Conservation (phyloP, 306 rosid genomes). For the Betula pendula region DNA sequence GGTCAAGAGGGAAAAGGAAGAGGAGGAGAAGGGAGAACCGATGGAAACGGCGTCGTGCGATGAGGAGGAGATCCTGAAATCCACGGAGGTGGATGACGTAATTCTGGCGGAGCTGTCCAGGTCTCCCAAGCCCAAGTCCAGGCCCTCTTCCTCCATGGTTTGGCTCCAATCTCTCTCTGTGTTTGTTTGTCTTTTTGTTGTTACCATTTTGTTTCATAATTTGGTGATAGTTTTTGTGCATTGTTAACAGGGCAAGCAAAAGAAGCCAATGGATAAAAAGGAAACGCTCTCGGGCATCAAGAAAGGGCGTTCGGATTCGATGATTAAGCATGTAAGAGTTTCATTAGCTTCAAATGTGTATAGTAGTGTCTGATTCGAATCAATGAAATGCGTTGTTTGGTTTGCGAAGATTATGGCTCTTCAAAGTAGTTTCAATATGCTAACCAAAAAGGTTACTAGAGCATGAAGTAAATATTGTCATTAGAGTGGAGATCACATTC, state of each 20-base stretch:
- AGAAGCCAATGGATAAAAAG: slow-evolving; percentile 44
- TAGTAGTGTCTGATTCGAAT: too few relatives aligned
- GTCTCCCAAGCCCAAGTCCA: slow-evolving; percentile 27
- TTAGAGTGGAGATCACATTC: background rate
- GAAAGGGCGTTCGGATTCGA: slow-evolving; percentile 36
- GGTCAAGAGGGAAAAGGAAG: slow-evolving; percentile 10
- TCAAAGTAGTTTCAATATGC: background rate
- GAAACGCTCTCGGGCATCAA: slow-evolving; percentile 33
- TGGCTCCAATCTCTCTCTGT: slow-evolving; percentile 18
- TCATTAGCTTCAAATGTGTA: background rate
- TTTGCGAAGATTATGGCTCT: background rate
- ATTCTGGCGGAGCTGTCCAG: slow-evolving; percentile 34
- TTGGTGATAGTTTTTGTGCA: slow-evolving; percentile 28
- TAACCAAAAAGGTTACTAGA: background rate
- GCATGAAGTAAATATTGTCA: background rate
- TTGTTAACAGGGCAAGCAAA: slow-evolving; percentile 47
- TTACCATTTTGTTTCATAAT: background rate
- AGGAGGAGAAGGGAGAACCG: background rate
- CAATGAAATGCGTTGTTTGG: background rate
- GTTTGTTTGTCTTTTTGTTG: background rate
- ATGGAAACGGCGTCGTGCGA: slow-evolving; percentile 22
- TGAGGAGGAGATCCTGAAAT: background rate
- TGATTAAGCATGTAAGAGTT: slow-evolving; percentile 49
- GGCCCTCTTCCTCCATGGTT: slow-evolving; percentile 31
- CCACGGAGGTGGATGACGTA: slow-evolving; percentile 20